phyloP scores from a whole-genome alignment of 208 protist genomes.

The Spongospora subterranea region DNA sequence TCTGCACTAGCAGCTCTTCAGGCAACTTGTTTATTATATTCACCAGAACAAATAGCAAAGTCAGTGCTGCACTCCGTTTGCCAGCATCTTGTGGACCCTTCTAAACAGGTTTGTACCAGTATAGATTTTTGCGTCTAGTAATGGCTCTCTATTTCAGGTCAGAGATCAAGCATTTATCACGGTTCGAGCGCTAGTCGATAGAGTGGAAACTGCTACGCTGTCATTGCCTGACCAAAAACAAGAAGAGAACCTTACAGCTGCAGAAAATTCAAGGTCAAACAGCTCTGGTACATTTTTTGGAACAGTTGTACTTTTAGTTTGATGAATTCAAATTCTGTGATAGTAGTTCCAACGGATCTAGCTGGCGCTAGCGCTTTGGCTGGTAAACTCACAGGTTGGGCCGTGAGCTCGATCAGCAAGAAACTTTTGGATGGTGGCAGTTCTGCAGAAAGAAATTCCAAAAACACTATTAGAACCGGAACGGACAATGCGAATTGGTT shows the following conservation, averaged over 20 bases:
- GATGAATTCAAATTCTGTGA: neutral
- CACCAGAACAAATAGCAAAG: neutral
- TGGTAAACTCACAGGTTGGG: slow-evolving; percentile 41
- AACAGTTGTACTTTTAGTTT: neutral
- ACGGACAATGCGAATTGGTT: neutral
- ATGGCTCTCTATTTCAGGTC: neutral
- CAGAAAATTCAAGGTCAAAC: neutral
- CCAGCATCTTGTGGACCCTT: neutral
- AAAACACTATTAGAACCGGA: neutral
- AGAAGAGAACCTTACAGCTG: neutral
- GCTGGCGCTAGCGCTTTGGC: neutral
- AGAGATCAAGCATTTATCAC: neutral
- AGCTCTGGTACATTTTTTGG: neutral
- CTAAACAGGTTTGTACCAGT: neutral
- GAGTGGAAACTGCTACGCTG: neutral
- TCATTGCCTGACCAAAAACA: neutral
- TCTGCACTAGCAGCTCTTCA: neutral
- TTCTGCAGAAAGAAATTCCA: neutral
- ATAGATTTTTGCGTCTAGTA: neutral
- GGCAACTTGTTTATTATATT: neutral
- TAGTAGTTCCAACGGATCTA: slow-evolving; percentile 12
- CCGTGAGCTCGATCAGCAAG: slow-evolving; percentile 31
- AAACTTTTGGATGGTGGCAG: neutral
- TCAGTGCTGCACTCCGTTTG: neutral
- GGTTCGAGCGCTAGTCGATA: neutral